phyloP scores from a whole-genome alignment of 2,329 filamentous ascomycete species.

The Purpureocillium takamizusanense region DNA sequence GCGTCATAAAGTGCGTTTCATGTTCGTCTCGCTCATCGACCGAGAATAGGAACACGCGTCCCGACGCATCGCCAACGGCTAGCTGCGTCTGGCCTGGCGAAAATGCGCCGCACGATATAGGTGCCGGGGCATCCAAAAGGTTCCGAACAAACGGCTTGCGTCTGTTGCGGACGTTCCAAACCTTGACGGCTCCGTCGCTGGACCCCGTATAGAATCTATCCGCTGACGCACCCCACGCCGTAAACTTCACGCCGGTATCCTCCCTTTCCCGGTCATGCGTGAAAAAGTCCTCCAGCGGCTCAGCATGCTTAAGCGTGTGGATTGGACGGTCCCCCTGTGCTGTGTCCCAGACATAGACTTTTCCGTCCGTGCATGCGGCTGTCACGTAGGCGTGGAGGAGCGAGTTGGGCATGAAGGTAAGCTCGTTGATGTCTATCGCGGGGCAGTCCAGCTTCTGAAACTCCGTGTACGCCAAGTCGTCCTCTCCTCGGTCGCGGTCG shows the following conservation, averaged over 20 bases:
- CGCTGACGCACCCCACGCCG: constrained; percentile 47
- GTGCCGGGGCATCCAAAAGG: constrained; percentile 44
- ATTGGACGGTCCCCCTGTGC: constrained; percentile 44
- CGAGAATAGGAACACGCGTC: constrained; percentile 47
- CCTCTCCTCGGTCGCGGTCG: constrained; percentile 10
- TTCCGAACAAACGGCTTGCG: constrained; percentile 38
- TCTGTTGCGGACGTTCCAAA: constrained; percentile 48
- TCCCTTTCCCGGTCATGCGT: constrained; percentile 39
- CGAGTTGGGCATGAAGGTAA: constrained; percentile 50
- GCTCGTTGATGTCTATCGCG: constrained; percentile 53
- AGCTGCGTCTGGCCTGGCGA: constrained; percentile 46
- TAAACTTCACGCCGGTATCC: constrained; percentile 56
- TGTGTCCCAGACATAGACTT: constrained; percentile 56
- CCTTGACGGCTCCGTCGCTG: constrained; percentile 53
- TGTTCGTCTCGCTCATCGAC: constrained; percentile 34
- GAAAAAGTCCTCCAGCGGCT: constrained; percentile 29
- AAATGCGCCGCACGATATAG: constrained; percentile 50
- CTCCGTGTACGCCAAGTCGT: constrained; percentile 26
- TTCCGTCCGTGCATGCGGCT: constrained; percentile 53
- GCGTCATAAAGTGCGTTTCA: constrained; percentile 21
- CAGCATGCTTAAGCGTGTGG: constrained; percentile 45
- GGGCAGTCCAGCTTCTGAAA: constrained; percentile 49
- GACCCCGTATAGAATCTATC: constrained; percentile 55
- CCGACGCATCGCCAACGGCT: constrained; percentile 51
- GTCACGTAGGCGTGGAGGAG: constrained; percentile 42